Evolutionary conservation across 108 stramenopile species (phyloP).

Genomic region (Skeletonema grethae): DNA sequence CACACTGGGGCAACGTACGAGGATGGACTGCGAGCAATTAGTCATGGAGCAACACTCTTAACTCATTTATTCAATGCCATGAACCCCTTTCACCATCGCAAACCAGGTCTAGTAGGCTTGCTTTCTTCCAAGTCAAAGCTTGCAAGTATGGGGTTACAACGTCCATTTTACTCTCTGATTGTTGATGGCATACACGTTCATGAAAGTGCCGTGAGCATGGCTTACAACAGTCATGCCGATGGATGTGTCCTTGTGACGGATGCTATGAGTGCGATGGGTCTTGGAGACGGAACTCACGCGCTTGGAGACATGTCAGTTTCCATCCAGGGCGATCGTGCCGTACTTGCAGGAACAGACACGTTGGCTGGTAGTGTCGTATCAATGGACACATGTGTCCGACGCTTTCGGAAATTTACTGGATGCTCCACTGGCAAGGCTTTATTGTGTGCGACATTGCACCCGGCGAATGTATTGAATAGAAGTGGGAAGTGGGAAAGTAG

Average conservation of each 20-base stretch:
- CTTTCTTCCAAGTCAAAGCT: constrained; percentile 27
- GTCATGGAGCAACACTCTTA: constrained; percentile 51
- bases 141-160: constrained; percentile 1
- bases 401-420: constrained; percentile 47
- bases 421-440: constrained; percentile 51
- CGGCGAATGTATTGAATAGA: constrained; percentile 51
- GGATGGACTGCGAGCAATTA: constrained; percentile 41
- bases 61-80: constrained; percentile 73
- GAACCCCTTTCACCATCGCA: constrained; percentile 63
- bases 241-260: constrained; percentile 68
- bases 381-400: constrained; percentile 56
- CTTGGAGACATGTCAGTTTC: constrained; percentile 47
- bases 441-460: constrained; percentile 49
- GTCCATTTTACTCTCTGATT: constrained; percentile 42
- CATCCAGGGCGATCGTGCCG: constrained; percentile 41
- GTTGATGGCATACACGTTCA: constrained; percentile 61
- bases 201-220: constrained; percentile 51
- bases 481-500: constrained; percentile 15
- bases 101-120: constrained; percentile 64
- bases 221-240: constrained; percentile 45
- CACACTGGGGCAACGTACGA: constrained; percentile 53
- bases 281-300: constrained; percentile 36
- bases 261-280: constrained; percentile 66
- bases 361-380: constrained; percentile 59
- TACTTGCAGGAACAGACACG: constrained; percentile 49